A percentile compares a stretch with the other conserved stretches of the same genome.
Conservation (phyloP, 108 stramenopile species). For the Phaeodactylum tricornutum region DNA sequence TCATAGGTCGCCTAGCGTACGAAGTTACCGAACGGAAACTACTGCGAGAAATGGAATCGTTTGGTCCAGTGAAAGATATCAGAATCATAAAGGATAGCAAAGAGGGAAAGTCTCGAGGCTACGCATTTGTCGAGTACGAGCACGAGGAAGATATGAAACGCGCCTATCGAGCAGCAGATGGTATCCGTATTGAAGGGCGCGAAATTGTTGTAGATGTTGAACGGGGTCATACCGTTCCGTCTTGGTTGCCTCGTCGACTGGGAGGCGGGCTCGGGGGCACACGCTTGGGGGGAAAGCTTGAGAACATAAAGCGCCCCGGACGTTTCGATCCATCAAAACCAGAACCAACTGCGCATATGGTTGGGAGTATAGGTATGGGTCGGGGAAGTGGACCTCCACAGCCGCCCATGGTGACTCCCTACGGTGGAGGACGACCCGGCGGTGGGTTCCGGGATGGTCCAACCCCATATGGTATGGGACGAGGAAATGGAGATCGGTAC, state of each 20-base stretch:
- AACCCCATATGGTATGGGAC: conserved; percentile 16
- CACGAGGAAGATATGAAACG: conserved; percentile 82
- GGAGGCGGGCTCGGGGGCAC: conserved; percentile 89
- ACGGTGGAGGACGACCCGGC: conserved; percentile 11
- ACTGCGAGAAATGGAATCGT: conserved; percentile 85
- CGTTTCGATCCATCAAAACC: conserved; percentile 60
- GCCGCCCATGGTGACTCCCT: background rate
- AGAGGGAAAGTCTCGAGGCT: conserved; percentile 62
- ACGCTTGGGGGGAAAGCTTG: conserved; percentile 54
- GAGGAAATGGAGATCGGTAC: conserved; percentile 21
- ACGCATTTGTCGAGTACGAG: conserved; percentile 95
- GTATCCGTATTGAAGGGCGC: conserved; percentile 85
- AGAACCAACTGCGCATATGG: conserved; percentile 11
- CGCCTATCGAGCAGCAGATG: conserved; percentile 86
- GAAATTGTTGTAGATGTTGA: conserved; percentile 92
- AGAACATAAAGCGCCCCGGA: conserved; percentile 47
- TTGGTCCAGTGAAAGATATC: conserved; percentile 84
- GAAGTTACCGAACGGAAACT: conserved; percentile 94
- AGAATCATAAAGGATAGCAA: conserved; percentile 53
- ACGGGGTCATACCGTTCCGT: conserved; percentile 93
- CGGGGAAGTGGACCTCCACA: conserved; percentile 25
- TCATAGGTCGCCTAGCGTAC: conserved; percentile 88
- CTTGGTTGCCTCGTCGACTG: conserved; percentile 82
- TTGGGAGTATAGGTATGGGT: conserved; percentile 12
- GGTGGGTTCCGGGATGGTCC: conserved; percentile 34